A percentile compares a stretch with the other conserved stretches of the same genome.
phyloP scores from a whole-genome alignment of 1,139 yeast species.

The Pichia norvegensis region DNA sequence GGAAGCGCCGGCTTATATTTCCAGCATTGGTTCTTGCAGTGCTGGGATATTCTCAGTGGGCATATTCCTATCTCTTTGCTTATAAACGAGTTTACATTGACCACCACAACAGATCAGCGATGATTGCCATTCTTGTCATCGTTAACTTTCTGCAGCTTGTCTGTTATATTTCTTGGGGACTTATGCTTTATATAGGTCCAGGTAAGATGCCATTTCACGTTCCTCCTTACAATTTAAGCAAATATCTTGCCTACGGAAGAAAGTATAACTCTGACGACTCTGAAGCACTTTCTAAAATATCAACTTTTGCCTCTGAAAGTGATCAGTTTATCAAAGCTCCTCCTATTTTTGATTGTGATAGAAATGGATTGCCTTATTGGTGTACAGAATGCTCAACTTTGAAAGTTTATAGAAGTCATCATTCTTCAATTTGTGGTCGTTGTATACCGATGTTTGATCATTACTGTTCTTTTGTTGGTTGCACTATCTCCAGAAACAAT shows the following conservation, averaged over 20 bases:
- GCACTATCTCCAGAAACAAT: slow-evolving; percentile 49
- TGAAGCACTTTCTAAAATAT: neutral
- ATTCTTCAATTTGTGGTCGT: slow-evolving; percentile 37
- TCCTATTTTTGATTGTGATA: slow-evolving; percentile 47
- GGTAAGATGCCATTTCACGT: slow-evolving; percentile 24
- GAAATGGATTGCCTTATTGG: slow-evolving; percentile 54
- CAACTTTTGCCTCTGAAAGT: slow-evolving; percentile 5
- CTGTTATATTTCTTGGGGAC: slow-evolving; percentile 21
- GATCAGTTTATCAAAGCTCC: slow-evolving; percentile 32
- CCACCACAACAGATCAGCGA: slow-evolving; percentile 19
- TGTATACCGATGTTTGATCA: slow-evolving; percentile 61
- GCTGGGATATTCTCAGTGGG: slow-evolving; percentile 27
- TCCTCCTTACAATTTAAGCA: slow-evolving; percentile 27
- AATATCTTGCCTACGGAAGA: slow-evolving; percentile 17
- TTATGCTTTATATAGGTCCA: slow-evolving; percentile 25
- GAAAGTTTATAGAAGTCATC: slow-evolving; percentile 49
- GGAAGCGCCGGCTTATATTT: slow-evolving; percentile 4
- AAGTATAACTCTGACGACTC: slow-evolving; percentile 1
- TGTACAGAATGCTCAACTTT: slow-evolving; percentile 48
- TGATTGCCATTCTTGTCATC: slow-evolving; percentile 29
- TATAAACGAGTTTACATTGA: slow-evolving; percentile 22
- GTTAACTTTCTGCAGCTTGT: slow-evolving; percentile 16
- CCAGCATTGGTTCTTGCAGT: slow-evolving; percentile 20
- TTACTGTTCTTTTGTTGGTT: slow-evolving; percentile 57
- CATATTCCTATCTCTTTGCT: slow-evolving; percentile 28